Percentiles rank a stretch among this genome's conserved stretches.
These are phyloP conservation scores for Globisporangium spiculum DNA, from an alignment of 352 stramenopile genomes.

Conservation along the genomic window DNA sequence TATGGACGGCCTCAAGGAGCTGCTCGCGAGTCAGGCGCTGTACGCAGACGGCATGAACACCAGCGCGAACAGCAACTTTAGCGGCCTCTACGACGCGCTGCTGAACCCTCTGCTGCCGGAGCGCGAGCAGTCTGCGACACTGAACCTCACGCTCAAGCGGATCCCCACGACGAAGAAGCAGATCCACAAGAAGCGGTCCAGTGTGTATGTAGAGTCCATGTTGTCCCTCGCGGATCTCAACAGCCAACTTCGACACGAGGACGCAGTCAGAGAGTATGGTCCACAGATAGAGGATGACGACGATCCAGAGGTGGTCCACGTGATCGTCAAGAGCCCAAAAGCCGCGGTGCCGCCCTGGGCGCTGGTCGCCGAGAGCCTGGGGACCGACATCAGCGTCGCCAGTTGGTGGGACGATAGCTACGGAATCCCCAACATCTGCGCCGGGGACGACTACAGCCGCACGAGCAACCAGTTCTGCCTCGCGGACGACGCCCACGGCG, in stretches of 20 bases:
- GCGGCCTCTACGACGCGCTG: slow-evolving; percentile 46
- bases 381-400: slow-evolving; percentile 69
- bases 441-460: slow-evolving; percentile 50
- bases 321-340: slow-evolving; percentile 58
- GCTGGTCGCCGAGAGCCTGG: slow-evolving; percentile 48
- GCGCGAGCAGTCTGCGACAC: slow-evolving; percentile 17
- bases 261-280: background rate
- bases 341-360: slow-evolving; percentile 62
- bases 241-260: background rate
- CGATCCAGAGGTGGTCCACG: slow-evolving; percentile 23
- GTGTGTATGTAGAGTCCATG: slow-evolving; percentile 17
- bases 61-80: slow-evolving; percentile 27
- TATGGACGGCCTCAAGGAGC: slow-evolving; percentile 28
- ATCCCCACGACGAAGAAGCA: background rate
- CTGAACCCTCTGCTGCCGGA: slow-evolving; percentile 35
- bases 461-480: slow-evolving; percentile 59
- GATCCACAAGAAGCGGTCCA: background rate
- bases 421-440: slow-evolving; percentile 73
- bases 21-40: slow-evolving; percentile 36
- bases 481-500: slow-evolving; percentile 32
- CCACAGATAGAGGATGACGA: slow-evolving; percentile 7
- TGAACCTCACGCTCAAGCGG: slow-evolving; percentile 34
- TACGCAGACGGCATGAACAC: slow-evolving; percentile 40
- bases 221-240: slow-evolving; percentile 12
- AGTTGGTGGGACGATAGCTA: slow-evolving; percentile 78